These are phyloP conservation scores for Aspergillus sp. DNA, from an alignment of 2,329 filamentous ascomycete species.

Conservation along the genomic window DNA sequence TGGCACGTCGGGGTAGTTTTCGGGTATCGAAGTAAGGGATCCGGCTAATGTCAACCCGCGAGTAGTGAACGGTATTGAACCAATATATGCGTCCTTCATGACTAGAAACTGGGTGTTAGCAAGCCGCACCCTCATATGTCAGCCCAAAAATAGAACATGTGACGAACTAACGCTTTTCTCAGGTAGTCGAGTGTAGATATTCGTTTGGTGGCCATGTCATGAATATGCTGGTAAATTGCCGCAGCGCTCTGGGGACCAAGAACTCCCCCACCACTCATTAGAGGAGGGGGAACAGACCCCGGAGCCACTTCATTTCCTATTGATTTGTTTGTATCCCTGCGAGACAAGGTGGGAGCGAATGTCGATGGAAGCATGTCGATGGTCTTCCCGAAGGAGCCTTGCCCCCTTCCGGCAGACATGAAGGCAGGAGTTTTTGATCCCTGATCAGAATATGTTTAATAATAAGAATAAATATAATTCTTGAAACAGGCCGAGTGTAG, in stretches of 20 bases:
- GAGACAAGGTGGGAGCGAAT: slow-evolving; percentile 33
- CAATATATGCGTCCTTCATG: slow-evolving; percentile 95
- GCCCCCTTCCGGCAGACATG: not conserved
- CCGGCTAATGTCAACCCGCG: slow-evolving; percentile 72
- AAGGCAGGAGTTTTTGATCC: too few relatives aligned
- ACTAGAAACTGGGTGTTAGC: slow-evolving; percentile 46
- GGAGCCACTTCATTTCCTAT: slow-evolving; percentile 27
- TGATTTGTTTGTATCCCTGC: slow-evolving; percentile 37
- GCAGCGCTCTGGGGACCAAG: slow-evolving; percentile 52
- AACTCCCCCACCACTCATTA: slow-evolving; percentile 32
- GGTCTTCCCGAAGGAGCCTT: not conserved
- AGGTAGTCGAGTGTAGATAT: slow-evolving; percentile 94
- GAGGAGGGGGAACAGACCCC: slow-evolving; percentile 29
- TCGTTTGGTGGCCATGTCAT: slow-evolving; percentile 84
- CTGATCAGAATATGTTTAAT: not conserved
- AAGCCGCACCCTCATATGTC: not conserved
- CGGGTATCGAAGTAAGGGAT: slow-evolving; percentile 83
- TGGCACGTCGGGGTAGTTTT: slow-evolving; percentile 84
- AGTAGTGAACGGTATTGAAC: slow-evolving; percentile 96
- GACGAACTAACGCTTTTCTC: slow-evolving; percentile 73
- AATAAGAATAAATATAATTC: not conserved
- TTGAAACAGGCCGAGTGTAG: not conserved
- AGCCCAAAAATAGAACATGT: not conserved
- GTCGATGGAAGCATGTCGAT: slow-evolving; percentile 33
- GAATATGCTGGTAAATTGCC: slow-evolving; percentile 66